Evolutionary conservation across 768 basidiomycete genomes (phyloP), one percentile per base, ranked within the genome.

Genomic region (Dioszegia crocea): DNA sequence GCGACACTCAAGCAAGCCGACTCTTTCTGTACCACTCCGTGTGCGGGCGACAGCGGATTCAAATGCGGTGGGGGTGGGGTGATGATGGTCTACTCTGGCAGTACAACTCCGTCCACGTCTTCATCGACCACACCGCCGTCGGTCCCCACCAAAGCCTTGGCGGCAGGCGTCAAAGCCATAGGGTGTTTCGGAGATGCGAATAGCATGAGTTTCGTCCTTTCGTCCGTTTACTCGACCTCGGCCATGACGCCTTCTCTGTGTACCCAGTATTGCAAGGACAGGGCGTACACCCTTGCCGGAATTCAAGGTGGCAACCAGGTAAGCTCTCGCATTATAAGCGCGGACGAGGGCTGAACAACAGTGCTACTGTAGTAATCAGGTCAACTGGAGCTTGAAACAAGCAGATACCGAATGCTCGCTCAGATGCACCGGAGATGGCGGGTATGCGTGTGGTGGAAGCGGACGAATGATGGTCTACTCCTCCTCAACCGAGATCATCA

Each of bases 381-480:
- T 30, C 44, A 16, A 26, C 31, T 31, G 24, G 21, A 11, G 26
- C 6, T 3, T 11, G 6, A 45, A 40, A 47, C 16, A 54, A 12
- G 33, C 36, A 19, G 40, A 40, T 16, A 23, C n/a, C 10, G 26
- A 50, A 16, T 59, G 57, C 41, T 55, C 56, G 2, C n/a, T 11
- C 31, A n/a, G 19, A 10, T 59, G 57, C 41, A 8, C 29, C 9
- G 59, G 43, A 2, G 49, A 50, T 29, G n/a, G 33, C 30, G 49
- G 49, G 19, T 50, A 50, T 21, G 43, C 33, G 1, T 45, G 33
- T 23, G 55, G 43, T 56, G 30, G 27, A 6, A n/a, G 14, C 12
- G 24, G 17, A 30, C 41, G 41, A 4, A 45, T 46, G 27, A 24
- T 11, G 9, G 56, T 46, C 3, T 47, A 44, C 36, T 36, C 46